A percentile compares a stretch with the other conserved stretches of the same genome.
Conservation (phyloP, 208 protist genomes). For the Crithidia expoeki region DNA sequence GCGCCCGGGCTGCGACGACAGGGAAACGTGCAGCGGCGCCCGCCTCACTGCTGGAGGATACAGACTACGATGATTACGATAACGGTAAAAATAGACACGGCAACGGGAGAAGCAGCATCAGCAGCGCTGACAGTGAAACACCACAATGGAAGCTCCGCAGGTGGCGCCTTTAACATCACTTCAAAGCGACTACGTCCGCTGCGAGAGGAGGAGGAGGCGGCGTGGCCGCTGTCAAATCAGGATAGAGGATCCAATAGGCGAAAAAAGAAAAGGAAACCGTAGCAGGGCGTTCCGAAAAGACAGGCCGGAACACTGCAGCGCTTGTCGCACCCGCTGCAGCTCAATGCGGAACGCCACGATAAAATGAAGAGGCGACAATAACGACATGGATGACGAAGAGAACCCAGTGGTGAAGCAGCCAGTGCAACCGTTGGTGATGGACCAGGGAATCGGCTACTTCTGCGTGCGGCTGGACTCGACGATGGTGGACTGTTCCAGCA, state of each 20-base stretch:
- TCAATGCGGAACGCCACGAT: too few relatives aligned
- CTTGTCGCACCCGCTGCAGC: too few relatives aligned
- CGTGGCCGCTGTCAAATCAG: neutral
- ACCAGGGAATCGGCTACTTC: slow-evolving; percentile 15
- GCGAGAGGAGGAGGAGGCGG: slow-evolving; percentile 1
- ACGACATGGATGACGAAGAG: neutral
- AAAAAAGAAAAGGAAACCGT: neutral
- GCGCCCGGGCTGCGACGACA: neutral
- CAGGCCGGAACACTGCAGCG: too few relatives aligned
- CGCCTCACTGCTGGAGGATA: slow-evolving; percentile 2
- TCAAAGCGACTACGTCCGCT: slow-evolving; percentile 2
- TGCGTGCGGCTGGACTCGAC: slow-evolving; percentile 15
- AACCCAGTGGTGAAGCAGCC: slow-evolving; percentile 1
- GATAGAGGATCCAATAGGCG: too few relatives aligned
- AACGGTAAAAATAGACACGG: slow-evolving; percentile 7
- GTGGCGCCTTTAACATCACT: neutral
- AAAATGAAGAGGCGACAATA: too few relatives aligned
- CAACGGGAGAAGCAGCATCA: neutral
- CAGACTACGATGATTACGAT: neutral
- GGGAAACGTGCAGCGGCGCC: neutral
- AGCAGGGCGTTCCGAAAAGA: too few relatives aligned
- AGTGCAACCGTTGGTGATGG: neutral
- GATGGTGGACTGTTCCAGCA: slow-evolving; percentile 15
- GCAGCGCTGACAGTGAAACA: neutral
- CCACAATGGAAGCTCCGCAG: neutral